Evolutionary conservation across 2,329 filamentous ascomycete genomes (phyloP).

Genomic region (Daldinia sp.): DNA sequence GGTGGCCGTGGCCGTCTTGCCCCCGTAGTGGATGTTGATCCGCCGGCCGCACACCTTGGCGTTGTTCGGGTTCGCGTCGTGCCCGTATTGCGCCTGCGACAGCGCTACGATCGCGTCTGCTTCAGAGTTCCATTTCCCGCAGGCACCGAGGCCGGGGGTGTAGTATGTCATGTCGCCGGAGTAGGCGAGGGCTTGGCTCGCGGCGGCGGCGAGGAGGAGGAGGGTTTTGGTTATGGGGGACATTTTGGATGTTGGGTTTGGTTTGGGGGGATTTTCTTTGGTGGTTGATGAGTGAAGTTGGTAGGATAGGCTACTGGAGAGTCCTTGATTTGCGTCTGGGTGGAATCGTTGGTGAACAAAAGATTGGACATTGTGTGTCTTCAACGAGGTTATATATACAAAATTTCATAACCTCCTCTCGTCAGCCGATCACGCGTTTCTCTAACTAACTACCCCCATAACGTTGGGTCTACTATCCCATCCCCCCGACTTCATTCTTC

Average conservation of each 20-base stretch:
- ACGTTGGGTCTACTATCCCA: background rate
- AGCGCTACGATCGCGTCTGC: constrained; percentile 36
- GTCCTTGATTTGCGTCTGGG: background rate
- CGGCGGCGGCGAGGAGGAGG: constrained; percentile 15
- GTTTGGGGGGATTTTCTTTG: background rate
- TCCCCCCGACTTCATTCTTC: background rate
- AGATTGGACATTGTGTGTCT: background rate
- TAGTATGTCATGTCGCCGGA: constrained; percentile 38
- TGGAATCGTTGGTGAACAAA: background rate
- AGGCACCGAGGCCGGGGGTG: constrained; percentile 35
- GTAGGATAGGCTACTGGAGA: background rate
- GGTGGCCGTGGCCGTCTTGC: constrained; percentile 34
- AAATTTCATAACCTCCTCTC: background rate
- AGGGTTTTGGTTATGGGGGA: constrained; percentile 22
- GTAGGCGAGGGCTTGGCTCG: constrained; percentile 25
- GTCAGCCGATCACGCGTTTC: background rate
- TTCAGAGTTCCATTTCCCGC: constrained; percentile 28
- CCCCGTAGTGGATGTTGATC: constrained; percentile 38
- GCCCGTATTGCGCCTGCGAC: constrained; percentile 33
- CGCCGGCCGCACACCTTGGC: constrained; percentile 37
- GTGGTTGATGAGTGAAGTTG: background rate
- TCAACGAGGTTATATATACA: constrained; percentile 3
- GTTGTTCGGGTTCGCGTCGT: constrained; percentile 39
- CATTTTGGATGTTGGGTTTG: constrained; percentile 12
- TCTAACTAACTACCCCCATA: background rate